phyloP scores from a whole-genome alignment of 2,329 filamentous ascomycete genomes.

The Epichloe sp. region DNA sequence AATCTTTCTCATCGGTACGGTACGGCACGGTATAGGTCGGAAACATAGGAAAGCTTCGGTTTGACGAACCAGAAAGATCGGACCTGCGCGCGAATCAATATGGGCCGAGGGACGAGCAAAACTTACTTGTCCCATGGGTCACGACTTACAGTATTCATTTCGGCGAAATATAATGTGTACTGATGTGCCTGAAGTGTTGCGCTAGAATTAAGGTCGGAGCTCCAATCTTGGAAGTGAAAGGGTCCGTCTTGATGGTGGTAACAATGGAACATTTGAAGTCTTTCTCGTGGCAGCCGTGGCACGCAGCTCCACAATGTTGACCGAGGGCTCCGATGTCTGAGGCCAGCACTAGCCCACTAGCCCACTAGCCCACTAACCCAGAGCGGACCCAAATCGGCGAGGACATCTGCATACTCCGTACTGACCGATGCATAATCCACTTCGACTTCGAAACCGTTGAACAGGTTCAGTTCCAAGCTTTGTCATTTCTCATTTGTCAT shows the following conservation, averaged over 20 bases:
- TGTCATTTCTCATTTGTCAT: background rate
- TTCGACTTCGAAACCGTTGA: background rate
- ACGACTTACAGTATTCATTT: slow-evolving; percentile 43
- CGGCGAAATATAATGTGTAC: background rate
- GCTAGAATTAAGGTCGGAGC: background rate
- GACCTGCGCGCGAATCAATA: slow-evolving; percentile 26
- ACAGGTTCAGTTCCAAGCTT: background rate
- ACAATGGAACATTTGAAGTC: background rate
- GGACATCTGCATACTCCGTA: background rate
- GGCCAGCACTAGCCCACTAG: no score
- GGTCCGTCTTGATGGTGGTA: background rate
- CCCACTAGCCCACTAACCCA: no score
- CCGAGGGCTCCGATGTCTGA: no score
- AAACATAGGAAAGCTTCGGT: background rate
- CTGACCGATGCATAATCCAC: background rate
- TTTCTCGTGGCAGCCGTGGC: background rate
- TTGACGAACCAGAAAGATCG: slow-evolving; percentile 52
- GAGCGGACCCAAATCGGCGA: no score
- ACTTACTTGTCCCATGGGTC: background rate
- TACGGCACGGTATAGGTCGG: background rate
- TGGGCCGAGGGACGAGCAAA: background rate
- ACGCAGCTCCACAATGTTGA: background rate
- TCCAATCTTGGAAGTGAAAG: background rate
- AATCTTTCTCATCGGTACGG: background rate
- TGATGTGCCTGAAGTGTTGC: background rate